A percentile compares a stretch with the other conserved stretches of the same genome.
These are phyloP conservation scores for Ascosphaera aggregata DNA, from an alignment of 2,329 filamentous ascomycete species.

Conservation along the genomic window DNA sequence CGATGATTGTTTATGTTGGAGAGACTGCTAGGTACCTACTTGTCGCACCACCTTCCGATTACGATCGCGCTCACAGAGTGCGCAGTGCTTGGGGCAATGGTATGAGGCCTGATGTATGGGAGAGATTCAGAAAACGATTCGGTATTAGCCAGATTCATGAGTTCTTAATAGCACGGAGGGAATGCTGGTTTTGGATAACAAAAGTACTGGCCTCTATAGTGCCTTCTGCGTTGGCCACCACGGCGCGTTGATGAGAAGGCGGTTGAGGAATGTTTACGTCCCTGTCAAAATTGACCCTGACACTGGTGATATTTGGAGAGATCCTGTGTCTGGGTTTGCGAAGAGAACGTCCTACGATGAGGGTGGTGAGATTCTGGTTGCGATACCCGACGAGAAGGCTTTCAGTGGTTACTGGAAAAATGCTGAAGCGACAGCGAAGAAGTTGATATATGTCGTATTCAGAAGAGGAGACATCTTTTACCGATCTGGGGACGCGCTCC, in stretches of 20 bases:
- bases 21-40: conserved; percentile 55
- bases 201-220: conserved; percentile 36
- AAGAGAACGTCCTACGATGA: conserved; percentile 37
- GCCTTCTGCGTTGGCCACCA: conserved; percentile 47
- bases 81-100: conserved; percentile 26
- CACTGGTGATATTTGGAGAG: conserved; percentile 41
- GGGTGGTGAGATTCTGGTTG: conserved; percentile 56
- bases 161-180: conserved; percentile 63
- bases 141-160: conserved; percentile 34
- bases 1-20: conserved; percentile 54
- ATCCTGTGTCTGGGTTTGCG: conserved; percentile 45
- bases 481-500: conserved; percentile 42
- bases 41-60: conserved; percentile 31
- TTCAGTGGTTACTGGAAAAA: conserved; percentile 53
- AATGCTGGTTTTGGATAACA: conserved; percentile 37
- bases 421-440: conserved; percentile 40
- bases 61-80: conserved; percentile 22
- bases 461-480: conserved; percentile 45
- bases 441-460: conserved; percentile 41
- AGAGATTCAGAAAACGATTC: conserved; percentile 25
- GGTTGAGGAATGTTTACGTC: conserved; percentile 31
- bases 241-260: conserved; percentile 33
- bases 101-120: conserved; percentile 40
- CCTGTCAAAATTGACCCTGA: conserved; percentile 46
- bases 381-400: conserved; percentile 29